Percentiles rank a stretch among this genome's conserved stretches.
These are phyloP conservation scores for Mortierella hygrophila DNA, from an alignment of 192 early-diverging fungal species.

Conservation along the genomic window DNA sequence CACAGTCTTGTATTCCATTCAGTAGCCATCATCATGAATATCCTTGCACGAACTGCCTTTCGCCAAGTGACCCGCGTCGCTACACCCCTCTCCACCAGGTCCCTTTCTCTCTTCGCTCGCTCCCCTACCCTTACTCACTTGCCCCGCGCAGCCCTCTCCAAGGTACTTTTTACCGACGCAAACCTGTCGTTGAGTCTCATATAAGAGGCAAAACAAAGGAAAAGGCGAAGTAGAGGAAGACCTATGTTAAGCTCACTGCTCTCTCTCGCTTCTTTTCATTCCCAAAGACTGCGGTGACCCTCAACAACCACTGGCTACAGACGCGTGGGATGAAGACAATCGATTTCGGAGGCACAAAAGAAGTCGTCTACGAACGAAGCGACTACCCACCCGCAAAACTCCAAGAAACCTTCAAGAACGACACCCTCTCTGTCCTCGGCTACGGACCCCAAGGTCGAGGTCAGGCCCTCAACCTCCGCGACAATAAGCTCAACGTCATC, in stretches of 20 bases:
- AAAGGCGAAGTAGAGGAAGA: not conserved
- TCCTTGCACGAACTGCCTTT: conserved; percentile 31
- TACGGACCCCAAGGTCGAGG: conserved; percentile 97
- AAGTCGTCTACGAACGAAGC: conserved; percentile 93
- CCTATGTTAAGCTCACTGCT: conserved; percentile 5
- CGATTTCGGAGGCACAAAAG: conserved; percentile 93
- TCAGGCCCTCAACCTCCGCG: conserved; percentile 93
- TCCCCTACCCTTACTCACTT: conserved; percentile 17
- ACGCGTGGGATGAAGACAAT: conserved; percentile 91
- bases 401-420: conserved; percentile 90
- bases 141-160: conserved; percentile 31
- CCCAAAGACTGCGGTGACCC: conserved; percentile 23
- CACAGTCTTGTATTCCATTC: not conserved
- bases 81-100: conserved; percentile 22
- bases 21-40: conserved; percentile 21
- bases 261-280: not conserved
- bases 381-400: conserved; percentile 96
- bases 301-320: conserved; percentile 37
- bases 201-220: not conserved
- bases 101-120: conserved; percentile 34
- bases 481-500: conserved; percentile 97
- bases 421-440: conserved; percentile 92
- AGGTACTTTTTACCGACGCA: conserved; percentile 9
- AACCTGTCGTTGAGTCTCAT: too few species aligned
- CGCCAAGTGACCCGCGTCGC: conserved; percentile 42